Evolutionary conservation across 495 filamentous ascomycete genomes (phyloP), one percentile per base, ranked within the genome.

Genomic region (Talaromyces thailandensis): DNA sequence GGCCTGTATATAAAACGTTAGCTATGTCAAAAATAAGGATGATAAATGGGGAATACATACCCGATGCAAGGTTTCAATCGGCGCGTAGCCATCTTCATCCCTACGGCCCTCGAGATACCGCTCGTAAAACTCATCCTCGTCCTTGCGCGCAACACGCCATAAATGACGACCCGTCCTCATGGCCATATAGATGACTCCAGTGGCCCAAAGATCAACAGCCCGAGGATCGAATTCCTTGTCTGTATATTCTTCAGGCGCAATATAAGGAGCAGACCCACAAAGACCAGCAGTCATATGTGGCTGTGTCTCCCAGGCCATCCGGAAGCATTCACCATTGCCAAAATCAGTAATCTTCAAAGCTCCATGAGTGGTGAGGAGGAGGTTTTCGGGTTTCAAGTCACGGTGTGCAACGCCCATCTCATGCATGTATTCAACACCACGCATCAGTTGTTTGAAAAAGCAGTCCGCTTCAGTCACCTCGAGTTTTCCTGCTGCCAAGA

Each of bases 391-490:
- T 75, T 99, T 99, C 31, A 99, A 76, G 69, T 99, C 94, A 65
- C 94, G 90, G 73, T 99, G 94, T 8, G 94, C 93, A 40, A 99
- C 94, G 24, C 94, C 94, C 94, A 99, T 99, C 69, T 98, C 94
- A 74, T 99, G 94, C 84, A 99, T 91, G 73, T 99, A 99, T 73
- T 98, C 93, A 50, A 99, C 95, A 31, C 95, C 94, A 56, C 95
- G 92, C 95, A 99, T 98, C 67, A 99, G 84, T 74, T 99, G 94
- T 78, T 98, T 96, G 82, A 99, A 99, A 73, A 92, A 96, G 76
- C 94, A 99, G 74, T 99, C 94, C 28, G 94, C 94, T 73, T 99
- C 94, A 45, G 82, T 73, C 61, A 96, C 93, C 68, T 98, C 94
- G 55, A 99, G 83, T 70, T 96, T 96, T 28, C 91, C 92, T 24